Evolutionary conservation across 352 stramenopile genomes (phyloP), one percentile per base, ranked within the genome.

Genomic region (Pythium volutum): DNA sequence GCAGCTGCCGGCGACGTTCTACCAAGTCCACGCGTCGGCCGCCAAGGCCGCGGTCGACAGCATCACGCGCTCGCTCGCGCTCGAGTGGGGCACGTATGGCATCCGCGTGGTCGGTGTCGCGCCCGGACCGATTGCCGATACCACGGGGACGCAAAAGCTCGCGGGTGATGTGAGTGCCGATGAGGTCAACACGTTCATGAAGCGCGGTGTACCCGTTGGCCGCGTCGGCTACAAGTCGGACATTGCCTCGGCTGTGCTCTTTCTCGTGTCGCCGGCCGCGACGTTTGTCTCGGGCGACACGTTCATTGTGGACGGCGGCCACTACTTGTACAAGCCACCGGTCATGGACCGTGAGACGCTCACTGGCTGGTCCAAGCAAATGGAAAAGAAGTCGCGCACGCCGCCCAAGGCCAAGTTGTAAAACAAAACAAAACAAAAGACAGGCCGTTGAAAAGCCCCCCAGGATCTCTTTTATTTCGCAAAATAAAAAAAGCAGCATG

Each of bases 11-110:
- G 89, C 88, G 15, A 98, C 93, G 33, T 97, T 87, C 77, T 98
- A 95, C 79, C 96, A 99, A 71, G 87, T 90, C 27, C 96, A 99
- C 69, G 94, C 96, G 9, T 97, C 87, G 33, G 94, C 96, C 0
- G 96, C 96, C 22, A 99, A 99, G 74, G 88, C 89, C 38, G 96
- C 92, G 0, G 89, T 98, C 22, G 95, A 99, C 84, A 97, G 82
- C 42, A 77, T 99, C 39, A 98, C 96, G 25, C 83, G 93, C 55
- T 94, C 82, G 52, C 78, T 99, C 14, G 95, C 94, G 41, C 74
- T 98, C n/a, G 96, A 99, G 79, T 99, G 96, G 96, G 96, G 96
- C 1, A 68, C 77, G n/a, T 90, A 97, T 70, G 78, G 84, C 33
- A 97, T 99, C 55, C 74, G 96, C 41, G 94, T 98, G 0, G 96